Base-by-base conservation (phyloP, 192 early-diverging fungal species). In the Coemansia javaensis region DNA sequence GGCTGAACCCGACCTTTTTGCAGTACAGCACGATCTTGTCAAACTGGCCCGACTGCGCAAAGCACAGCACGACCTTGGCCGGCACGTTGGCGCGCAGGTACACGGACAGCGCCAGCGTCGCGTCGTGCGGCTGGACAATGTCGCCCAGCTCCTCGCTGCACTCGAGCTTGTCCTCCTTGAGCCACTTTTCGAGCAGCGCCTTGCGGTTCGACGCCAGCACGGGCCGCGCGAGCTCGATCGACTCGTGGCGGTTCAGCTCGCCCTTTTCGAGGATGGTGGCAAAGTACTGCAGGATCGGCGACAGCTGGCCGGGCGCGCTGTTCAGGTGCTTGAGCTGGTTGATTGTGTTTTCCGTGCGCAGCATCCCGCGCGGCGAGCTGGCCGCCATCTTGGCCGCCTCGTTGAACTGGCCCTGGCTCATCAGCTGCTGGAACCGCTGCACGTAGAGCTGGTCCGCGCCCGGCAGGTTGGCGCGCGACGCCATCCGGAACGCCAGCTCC, bases 121-220 rank as follows among this genome's bases (percentile, higher is more conserved):
- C 61, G 56, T 99, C 96, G 45, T 89, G 81, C 44, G 83, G 90
- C 66, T 90, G 93, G 34, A 97, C 92, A 63, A 94, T 85, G 59
- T 99, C 96, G 50, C 96, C 96, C 22, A 99, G 79, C 59, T 99
- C 96, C 64, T 99, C 96, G 67, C 89, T 94, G 78, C 94, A 96
- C 50, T 94, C 88, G 9, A 99, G 79, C 63, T 99, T 99, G 70
- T 99, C 96, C 65, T 97, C 94, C 70, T 96, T 96, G 47, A 99
- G 78, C 94, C 94, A 99, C 64, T 94, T 97, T 56, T 99, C 94
- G 17, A 99, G 72, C 48, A 99, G 56, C 42, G 93, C 83, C 63
- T 95, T 99, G 44, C 90, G 83, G 39, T 84, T 86, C 59, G 94
- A 93, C 15, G 80, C 78, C 23, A 97, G 74, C 30, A 97, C 93